phyloP scores from a whole-genome alignment of 805 yeast species.

The Pichia phayaonensis region DNA sequence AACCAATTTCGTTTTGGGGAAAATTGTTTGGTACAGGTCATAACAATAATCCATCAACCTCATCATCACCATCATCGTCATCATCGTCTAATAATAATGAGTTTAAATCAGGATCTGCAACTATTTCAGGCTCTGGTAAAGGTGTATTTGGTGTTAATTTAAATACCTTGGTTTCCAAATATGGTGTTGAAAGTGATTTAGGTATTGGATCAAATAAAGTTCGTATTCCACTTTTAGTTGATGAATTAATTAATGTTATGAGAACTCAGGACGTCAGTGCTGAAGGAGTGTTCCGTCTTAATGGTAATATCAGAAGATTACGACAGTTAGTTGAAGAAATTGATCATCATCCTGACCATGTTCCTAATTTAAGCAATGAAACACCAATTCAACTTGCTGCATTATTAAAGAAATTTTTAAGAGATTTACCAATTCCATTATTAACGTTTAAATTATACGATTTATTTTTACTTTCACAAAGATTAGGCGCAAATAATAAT shows the following conservation, averaged over 20 bases:
- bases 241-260: conserved; percentile 76
- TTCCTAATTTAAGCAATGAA: conserved; percentile 58
- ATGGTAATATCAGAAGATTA: conserved; percentile 85
- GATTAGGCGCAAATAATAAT: conserved; percentile 32
- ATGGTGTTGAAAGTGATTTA: conserved; percentile 75
- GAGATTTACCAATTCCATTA: conserved; percentile 90
- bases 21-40: conserved; percentile 30
- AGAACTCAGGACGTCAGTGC: conserved; percentile 89
- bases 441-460: conserved; percentile 70
- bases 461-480: conserved; percentile 69
- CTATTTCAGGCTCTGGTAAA: conserved; percentile 11
- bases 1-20: conserved; percentile 44
- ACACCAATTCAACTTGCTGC: conserved; percentile 92
- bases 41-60: background rate
- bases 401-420: conserved; percentile 76
- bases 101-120: conserved; percentile 15
- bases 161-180: conserved; percentile 53
- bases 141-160: conserved; percentile 77
- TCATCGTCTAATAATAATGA: conserved; percentile 4
- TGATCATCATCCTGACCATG: conserved; percentile 58
- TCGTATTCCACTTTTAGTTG: conserved; percentile 77
- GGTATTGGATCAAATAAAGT: conserved; percentile 80
- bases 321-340: conserved; percentile 66
- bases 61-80: background rate
- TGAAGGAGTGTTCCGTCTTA: conserved; percentile 93